Conservation (phyloP, 257 asterid genomes). For the Mitragyna speciosa region DNA sequence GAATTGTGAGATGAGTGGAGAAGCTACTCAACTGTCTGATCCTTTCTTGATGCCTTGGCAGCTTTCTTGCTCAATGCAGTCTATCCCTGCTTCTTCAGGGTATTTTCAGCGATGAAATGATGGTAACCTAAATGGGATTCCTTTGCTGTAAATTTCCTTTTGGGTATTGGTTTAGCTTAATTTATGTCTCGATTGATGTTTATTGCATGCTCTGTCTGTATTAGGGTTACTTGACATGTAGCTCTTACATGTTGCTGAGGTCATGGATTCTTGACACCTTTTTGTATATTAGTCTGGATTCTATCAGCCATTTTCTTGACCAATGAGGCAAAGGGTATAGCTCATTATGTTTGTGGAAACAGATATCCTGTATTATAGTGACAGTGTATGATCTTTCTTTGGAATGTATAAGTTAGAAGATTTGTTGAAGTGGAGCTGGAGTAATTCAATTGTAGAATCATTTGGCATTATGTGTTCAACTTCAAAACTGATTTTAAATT, state of each 20-base stretch:
- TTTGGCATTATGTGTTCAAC: not conserved
- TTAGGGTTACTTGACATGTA: not conserved
- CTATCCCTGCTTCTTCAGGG: conserved; percentile 47
- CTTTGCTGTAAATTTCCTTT: conserved; percentile 7
- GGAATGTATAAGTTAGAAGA: not conserved
- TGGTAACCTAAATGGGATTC: not conserved
- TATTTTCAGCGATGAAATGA: conserved; percentile 34
- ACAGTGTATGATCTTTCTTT: not conserved
- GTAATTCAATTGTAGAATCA: not conserved
- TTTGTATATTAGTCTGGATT: not conserved
- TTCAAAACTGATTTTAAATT: not conserved
- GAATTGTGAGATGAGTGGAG: conserved; percentile 29
- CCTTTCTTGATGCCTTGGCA: conserved; percentile 55
- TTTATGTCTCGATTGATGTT: not conserved
- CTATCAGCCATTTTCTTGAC: not conserved
- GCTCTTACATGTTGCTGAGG: not conserved
- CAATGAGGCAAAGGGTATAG: not conserved
- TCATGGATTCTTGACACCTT: not conserved
- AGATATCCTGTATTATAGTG: not conserved
- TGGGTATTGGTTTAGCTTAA: not conserved
- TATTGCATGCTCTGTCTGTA: not conserved
- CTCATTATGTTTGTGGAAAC: not conserved
- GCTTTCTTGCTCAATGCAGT: conserved; percentile 47
- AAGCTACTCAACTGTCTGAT: conserved; percentile 29
- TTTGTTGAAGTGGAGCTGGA: not conserved